Evolutionary conservation across 257 asterid species (phyloP).

Genomic region (Solanum appendiculatum): DNA sequence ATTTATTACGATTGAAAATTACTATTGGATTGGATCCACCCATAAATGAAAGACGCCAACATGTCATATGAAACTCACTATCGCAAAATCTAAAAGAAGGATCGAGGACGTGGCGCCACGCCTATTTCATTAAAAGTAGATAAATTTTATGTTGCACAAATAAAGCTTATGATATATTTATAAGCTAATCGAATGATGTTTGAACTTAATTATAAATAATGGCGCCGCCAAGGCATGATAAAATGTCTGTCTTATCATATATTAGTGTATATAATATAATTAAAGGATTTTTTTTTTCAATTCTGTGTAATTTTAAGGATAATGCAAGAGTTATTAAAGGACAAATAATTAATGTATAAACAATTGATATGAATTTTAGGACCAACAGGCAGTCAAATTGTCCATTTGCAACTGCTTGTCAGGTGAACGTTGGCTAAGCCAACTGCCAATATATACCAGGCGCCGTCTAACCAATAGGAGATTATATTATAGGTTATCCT

Average conservation of each 20-base stretch:
- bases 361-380: not conserved
- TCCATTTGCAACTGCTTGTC: not conserved
- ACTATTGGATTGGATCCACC: not conserved
- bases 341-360: not conserved
- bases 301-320: not conserved
- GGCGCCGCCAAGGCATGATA: conserved; percentile 14
- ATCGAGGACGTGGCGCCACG: not conserved
- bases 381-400: not conserved
- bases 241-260: not conserved
- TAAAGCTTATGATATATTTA: not conserved
- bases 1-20: not conserved
- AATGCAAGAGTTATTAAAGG: not conserved
- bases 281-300: not conserved
- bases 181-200: not conserved
- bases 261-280: not conserved
- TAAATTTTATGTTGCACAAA: not conserved
- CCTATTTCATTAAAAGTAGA: not conserved
- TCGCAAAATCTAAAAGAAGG: not conserved
- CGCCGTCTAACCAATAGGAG: conserved; percentile 6
- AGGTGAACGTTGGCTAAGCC: not conserved
- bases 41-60: not conserved
- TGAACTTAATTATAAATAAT: not conserved
- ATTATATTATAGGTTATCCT: not conserved
- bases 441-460: not conserved
- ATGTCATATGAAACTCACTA: not conserved